phyloP scores from a whole-genome alignment of 2,329 filamentous ascomycete genomes.

The Cladosporium sp. region DNA sequence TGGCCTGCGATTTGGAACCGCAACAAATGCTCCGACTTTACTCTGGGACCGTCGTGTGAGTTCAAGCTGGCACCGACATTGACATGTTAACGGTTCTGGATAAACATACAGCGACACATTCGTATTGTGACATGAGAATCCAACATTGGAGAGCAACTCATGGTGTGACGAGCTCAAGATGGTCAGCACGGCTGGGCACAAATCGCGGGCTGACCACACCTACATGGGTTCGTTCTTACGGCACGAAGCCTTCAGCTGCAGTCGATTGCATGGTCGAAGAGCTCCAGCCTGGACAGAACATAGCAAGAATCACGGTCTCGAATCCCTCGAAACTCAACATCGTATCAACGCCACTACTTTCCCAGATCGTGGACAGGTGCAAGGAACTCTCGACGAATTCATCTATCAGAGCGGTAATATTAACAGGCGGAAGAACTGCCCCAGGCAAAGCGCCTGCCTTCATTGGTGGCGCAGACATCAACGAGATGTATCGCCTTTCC shows the following conservation, averaged over 20 bases:
- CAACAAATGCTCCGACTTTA: too few relatives aligned
- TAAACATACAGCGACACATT: too few relatives aligned
- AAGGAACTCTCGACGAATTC: conserved; percentile 12
- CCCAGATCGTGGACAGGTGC: conserved; percentile 18
- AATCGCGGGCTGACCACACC: too few relatives aligned
- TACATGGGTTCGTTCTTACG: not conserved
- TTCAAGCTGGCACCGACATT: too few relatives aligned
- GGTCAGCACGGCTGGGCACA: too few relatives aligned
- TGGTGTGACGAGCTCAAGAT: not conserved
- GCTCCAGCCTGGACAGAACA: conserved; percentile 9
- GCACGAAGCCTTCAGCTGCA: not conserved
- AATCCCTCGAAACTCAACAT: conserved; percentile 28
- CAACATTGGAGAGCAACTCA: not conserved
- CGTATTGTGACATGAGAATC: too few relatives aligned
- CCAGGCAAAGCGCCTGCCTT: conserved; percentile 24
- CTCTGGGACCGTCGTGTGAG: too few relatives aligned
- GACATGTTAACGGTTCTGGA: too few relatives aligned
- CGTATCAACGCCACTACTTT: conserved; percentile 19
- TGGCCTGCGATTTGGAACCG: too few relatives aligned
- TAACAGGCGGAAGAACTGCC: conserved; percentile 20
- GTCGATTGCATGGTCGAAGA: conserved; percentile 3
- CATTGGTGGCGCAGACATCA: conserved; percentile 29
- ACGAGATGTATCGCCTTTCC: conserved; percentile 24
- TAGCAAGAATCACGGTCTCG: conserved; percentile 24
- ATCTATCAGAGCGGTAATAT: conserved; percentile 23